Conservation (phyloP, 1,284 basidiomycete genomes). For the Spongispora temasekensis region DNA sequence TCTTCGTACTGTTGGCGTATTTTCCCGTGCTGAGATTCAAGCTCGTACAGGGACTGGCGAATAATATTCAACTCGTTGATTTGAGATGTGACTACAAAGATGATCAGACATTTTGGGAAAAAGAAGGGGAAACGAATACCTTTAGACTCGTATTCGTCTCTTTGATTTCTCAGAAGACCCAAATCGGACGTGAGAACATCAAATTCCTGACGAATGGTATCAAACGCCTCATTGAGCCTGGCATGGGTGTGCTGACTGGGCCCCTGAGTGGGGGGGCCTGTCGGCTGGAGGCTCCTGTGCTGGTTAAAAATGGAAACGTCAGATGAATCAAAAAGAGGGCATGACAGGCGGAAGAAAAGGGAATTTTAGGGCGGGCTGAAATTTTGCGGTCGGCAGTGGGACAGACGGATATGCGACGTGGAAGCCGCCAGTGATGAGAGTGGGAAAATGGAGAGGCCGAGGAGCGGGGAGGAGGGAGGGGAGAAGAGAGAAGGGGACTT, state of each 20-base stretch:
- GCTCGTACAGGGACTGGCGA: constrained; percentile 74
- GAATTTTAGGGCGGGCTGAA: constrained; percentile 15
- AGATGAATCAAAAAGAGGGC: constrained; percentile 12
- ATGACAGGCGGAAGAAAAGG: neutral
- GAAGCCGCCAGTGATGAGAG: neutral
- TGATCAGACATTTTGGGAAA: constrained; percentile 10
- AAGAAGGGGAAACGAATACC: constrained; percentile 43
- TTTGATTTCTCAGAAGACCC: constrained; percentile 67
- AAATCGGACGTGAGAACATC: constrained; percentile 77
- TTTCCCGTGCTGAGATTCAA: constrained; percentile 73
- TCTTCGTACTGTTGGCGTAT: constrained; percentile 76
- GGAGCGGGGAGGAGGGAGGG: neutral
- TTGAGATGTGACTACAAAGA: constrained; percentile 58
- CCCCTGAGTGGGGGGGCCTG: constrained; percentile 48
- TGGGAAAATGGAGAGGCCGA: neutral
- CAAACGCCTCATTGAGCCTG: constrained; percentile 80
- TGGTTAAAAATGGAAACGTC: constrained; percentile 32
- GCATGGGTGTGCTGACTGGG: constrained; percentile 41
- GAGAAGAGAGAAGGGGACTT: constrained; percentile 23
- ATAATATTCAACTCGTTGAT: constrained; percentile 75
- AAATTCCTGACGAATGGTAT: constrained; percentile 85
- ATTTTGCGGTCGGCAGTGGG: constrained; percentile 26
- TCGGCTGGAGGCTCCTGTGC: constrained; percentile 70
- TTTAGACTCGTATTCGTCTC: constrained; percentile 90
- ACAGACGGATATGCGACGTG: neutral